Conservation (phyloP, 2,329 filamentous ascomycete genomes). For the Sporothrix curviconia region DNA sequence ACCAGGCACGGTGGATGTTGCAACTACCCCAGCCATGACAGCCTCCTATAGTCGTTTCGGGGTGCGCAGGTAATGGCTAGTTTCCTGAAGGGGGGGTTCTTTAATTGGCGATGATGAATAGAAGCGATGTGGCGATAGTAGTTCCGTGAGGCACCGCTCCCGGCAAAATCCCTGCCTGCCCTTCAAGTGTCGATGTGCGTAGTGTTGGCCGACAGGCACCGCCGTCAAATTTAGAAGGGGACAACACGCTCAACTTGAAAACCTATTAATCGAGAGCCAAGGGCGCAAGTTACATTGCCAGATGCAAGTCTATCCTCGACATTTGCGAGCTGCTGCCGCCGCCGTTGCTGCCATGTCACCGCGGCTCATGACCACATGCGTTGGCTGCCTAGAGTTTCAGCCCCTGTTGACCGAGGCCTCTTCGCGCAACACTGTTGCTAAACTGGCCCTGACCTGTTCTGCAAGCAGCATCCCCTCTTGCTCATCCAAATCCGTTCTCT, state of each 20-base stretch:
- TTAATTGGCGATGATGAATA: constrained; percentile 78
- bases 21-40: constrained; percentile 60
- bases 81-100: constrained; percentile 73
- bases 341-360: not conserved
- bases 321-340: too few relatives aligned
- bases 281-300: too few relatives aligned
- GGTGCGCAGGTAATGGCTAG: constrained; percentile 70
- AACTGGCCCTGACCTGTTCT: constrained; percentile 14
- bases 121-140: too few relatives aligned
- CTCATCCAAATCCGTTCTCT: constrained; percentile 68
- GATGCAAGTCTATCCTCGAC: too few relatives aligned
- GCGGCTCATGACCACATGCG: too few relatives aligned
- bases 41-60: constrained; percentile 74
- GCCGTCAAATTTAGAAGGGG: too few relatives aligned
- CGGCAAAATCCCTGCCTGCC: too few relatives aligned
- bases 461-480: constrained; percentile 61
- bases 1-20: constrained; percentile 65
- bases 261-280: too few relatives aligned
- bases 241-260: too few relatives aligned
- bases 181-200: too few relatives aligned
- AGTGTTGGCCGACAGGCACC: too few relatives aligned
- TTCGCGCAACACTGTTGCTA: constrained; percentile 18
- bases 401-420: constrained; percentile 21
- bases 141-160: too few relatives aligned
- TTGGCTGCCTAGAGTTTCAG: not conserved